Base-by-base conservation (phyloP, 805 yeast species). In the Cyberlindnera euphorbiiphila region DNA sequence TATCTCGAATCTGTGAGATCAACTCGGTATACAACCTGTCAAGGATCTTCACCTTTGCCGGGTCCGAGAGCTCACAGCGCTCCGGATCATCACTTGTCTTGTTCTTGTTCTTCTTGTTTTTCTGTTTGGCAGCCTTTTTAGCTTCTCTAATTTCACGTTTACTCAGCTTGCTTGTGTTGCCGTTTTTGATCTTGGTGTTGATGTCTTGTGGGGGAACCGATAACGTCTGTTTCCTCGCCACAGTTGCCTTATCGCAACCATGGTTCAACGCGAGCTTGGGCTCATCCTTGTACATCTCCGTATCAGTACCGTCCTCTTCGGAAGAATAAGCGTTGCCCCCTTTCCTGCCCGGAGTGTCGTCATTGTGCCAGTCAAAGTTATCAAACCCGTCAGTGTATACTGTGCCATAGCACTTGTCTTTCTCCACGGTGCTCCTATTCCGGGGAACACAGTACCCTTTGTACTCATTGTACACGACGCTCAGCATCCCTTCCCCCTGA, bases 341-440 rank as follows among this genome's bases (percentile, higher is more conserved):
- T 20, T 21, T 20, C 13, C 25, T 9, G 7, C 18, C 10, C 19
- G 9, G 13, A 18, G 13, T 21, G 13, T 21, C 9, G 25, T 46
- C 52, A 15, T 34, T 33, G 9, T 47, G 47, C 71, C 73, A 68
- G n/a, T 57, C 46, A 15, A 71, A 53, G 26, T 50, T 60, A 39
- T 69, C 74, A 45, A 72, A 66, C 11, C 77, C 78, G 47, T 62
- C 61, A 3, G 54, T 53, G 11, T 36, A 11, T 6, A 41, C 28
- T 10, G 13, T 23, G 8, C 29, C 40, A 3, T 25, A 30, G 2
- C 13, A 12, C 10, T 29, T 26, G 3, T 31, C 32, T 9, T 19
- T 27, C 4, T 27, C 34, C 3, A 34, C 39, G 1, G 29, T 37
- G 6, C 28, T 34, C 15, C 43, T 16, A 13, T 34, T 35, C 19